Conservation (phyloP, 345 rosid species). For the Lepidium africanum region DNA sequence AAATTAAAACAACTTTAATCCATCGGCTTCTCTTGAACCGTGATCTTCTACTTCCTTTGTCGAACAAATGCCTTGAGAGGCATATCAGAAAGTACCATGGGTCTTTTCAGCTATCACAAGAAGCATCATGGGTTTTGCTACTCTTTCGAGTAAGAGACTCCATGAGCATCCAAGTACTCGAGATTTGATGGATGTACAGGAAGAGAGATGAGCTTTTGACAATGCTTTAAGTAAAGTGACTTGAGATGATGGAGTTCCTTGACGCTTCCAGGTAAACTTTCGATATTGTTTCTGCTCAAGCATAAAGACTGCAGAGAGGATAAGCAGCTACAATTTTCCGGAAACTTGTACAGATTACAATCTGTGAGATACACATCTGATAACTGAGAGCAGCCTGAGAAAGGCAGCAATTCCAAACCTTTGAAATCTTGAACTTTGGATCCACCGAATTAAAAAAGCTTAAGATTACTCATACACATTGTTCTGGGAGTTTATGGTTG, state of each 20-base stretch:
- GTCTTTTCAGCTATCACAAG: slow-evolving; percentile 7
- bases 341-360: slow-evolving; percentile 25
- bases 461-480: slow-evolving; percentile 22
- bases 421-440: slow-evolving; percentile 6
- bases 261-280: slow-evolving; percentile 23
- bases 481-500: slow-evolving; percentile 12
- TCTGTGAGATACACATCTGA: slow-evolving; percentile 24
- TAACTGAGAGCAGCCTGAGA: slow-evolving; percentile 16
- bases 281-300: slow-evolving; percentile 19
- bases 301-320: slow-evolving; percentile 16
- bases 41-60: too few relatives aligned
- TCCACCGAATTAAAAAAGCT: slow-evolving; percentile 18
- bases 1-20: too few relatives aligned
- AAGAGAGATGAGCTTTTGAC: slow-evolving; percentile 11
- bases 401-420: slow-evolving; percentile 10
- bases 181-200: slow-evolving; percentile 24
- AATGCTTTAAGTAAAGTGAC: slow-evolving; percentile 22
- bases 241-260: slow-evolving; percentile 19
- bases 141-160: slow-evolving; percentile 14
- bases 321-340: slow-evolving; percentile 13
- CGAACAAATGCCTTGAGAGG: too few relatives aligned
- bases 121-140: slow-evolving; percentile 16
- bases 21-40: too few relatives aligned
- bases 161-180: slow-evolving; percentile 29
- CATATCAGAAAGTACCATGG: neutral